Evolutionary conservation across 2,329 filamentous ascomycete species (phyloP).

Genomic region (Phoma herbarum): DNA sequence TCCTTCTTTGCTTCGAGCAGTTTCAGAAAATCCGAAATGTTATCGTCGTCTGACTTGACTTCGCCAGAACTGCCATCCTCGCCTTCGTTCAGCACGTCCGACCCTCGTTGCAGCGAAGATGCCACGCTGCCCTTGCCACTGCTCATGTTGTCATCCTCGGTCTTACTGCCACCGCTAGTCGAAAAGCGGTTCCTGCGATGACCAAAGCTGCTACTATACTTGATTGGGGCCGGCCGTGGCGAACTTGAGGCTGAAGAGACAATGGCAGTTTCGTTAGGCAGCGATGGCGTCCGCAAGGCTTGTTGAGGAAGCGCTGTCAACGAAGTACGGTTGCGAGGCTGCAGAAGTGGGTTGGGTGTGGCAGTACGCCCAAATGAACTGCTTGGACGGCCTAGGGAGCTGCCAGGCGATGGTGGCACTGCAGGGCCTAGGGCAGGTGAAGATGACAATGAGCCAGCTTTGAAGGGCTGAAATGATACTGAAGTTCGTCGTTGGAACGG

Average conservation of each 20-base stretch:
- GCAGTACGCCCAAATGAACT: slow-evolving; percentile 34
- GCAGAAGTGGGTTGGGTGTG: slow-evolving; percentile 47
- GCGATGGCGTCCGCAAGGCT: slow-evolving; percentile 72
- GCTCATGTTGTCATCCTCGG: slow-evolving; percentile 77
- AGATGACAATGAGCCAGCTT: slow-evolving; percentile 91
- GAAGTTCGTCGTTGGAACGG: slow-evolving; percentile 75
- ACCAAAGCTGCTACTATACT: slow-evolving; percentile 94
- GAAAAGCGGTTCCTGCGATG: slow-evolving; percentile 82
- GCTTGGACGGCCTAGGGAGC: slow-evolving; percentile 36
- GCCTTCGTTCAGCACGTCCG: slow-evolving; percentile 77
- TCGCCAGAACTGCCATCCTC: slow-evolving; percentile 69
- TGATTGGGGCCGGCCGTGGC: slow-evolving; percentile 79
- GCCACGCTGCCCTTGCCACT: slow-evolving; percentile 82
- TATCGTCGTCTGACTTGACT: slow-evolving; percentile 85
- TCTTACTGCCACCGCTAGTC: slow-evolving; percentile 74
- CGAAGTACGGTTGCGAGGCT: slow-evolving; percentile 74
- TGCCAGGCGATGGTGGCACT: slow-evolving; percentile 59
- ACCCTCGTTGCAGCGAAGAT: slow-evolving; percentile 77
- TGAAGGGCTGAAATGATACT: slow-evolving; percentile 94
- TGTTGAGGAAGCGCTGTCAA: slow-evolving; percentile 79
- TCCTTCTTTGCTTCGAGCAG: slow-evolving; percentile 88
- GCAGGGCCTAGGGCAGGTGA: slow-evolving; percentile 72
- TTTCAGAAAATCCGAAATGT: slow-evolving; percentile 92
- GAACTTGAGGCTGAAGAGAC: slow-evolving; percentile 76
- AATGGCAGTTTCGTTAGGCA: slow-evolving; percentile 67